phyloP scores from a whole-genome alignment of 2,329 filamentous ascomycete species.

The Fusarium sp. region DNA sequence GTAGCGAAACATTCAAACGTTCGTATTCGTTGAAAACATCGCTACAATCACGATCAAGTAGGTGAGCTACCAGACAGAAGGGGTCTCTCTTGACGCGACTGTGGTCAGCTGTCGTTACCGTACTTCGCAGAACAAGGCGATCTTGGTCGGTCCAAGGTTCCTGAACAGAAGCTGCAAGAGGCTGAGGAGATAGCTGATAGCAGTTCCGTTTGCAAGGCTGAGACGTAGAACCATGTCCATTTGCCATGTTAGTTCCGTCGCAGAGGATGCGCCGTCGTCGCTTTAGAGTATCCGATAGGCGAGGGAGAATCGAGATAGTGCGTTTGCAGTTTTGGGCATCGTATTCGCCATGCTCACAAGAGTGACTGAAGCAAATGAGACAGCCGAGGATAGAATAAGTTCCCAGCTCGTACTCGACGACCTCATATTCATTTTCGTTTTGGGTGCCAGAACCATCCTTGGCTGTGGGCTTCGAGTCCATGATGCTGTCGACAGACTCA shows the following conservation, averaged over 20 bases:
- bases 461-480: slow-evolving; percentile 65
- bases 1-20: slow-evolving; percentile 41
- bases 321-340: slow-evolving; percentile 64
- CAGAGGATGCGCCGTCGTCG: slow-evolving; percentile 36
- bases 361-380: slow-evolving; percentile 69
- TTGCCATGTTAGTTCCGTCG: slow-evolving; percentile 13
- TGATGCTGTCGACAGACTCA: slow-evolving; percentile 63
- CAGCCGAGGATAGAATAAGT: slow-evolving; percentile 68
- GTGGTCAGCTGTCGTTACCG: slow-evolving; percentile 56
- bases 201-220: slow-evolving; percentile 57
- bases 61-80: slow-evolving; percentile 62
- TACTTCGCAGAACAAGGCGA: slow-evolving; percentile 58
- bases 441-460: slow-evolving; percentile 55
- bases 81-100: slow-evolving; percentile 56
- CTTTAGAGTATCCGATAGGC: slow-evolving; percentile 50
- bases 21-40: slow-evolving; percentile 57
- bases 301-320: slow-evolving; percentile 60
- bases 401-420: slow-evolving; percentile 61
- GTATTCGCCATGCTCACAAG: slow-evolving; percentile 71
- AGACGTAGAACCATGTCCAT: slow-evolving; percentile 25
- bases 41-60: slow-evolving; percentile 64
- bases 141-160: slow-evolving; percentile 62
- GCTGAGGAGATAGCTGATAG: slow-evolving; percentile 48
- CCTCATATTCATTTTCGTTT: slow-evolving; percentile 52
- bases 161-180: slow-evolving; percentile 9